These are phyloP conservation scores for Arthroderma sp. DNA, from an alignment of 2,329 filamentous ascomycete species.

Conservation along the genomic window DNA sequence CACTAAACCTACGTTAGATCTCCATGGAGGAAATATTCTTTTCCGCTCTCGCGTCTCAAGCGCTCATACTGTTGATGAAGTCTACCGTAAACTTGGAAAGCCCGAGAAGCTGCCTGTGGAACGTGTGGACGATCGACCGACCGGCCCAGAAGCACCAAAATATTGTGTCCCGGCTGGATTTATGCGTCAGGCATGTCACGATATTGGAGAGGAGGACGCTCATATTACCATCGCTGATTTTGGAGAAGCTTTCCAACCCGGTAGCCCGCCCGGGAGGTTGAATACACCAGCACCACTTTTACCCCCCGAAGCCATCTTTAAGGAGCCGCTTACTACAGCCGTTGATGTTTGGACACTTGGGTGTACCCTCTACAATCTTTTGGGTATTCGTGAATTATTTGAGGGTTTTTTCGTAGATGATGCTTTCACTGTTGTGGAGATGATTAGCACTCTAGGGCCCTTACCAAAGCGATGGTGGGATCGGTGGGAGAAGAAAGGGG, in stretches of 20 bases:
- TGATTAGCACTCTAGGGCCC: conserved; percentile 8
- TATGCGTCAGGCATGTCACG: not conserved
- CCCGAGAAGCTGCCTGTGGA: too few relatives aligned
- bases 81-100: too few relatives aligned
- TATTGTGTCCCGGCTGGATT: not conserved
- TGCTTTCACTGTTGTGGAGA: conserved; percentile 7
- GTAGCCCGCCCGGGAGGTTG: not conserved
- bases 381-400: conserved; percentile 6
- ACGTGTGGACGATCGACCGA: too few relatives aligned
- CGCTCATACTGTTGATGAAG: too few relatives aligned
- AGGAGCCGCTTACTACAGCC: conserved; percentile 3
- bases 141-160: not conserved
- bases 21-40: conserved; percentile 6
- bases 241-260: not conserved
- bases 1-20: not conserved
- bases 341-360: conserved; percentile 8
- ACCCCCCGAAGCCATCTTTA: conserved; percentile 5
- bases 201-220: not conserved
- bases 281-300: not conserved
- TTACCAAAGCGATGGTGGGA: conserved; percentile 7
- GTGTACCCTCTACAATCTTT: conserved; percentile 6
- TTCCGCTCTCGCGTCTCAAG: conserved; percentile 1
- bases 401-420: not conserved
- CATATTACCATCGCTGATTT: not conserved
- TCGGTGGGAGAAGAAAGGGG: conserved; percentile 1